Evolutionary conservation across 306 rosid genomes (phyloP).

Genomic region (Vachellia pachyceras): DNA sequence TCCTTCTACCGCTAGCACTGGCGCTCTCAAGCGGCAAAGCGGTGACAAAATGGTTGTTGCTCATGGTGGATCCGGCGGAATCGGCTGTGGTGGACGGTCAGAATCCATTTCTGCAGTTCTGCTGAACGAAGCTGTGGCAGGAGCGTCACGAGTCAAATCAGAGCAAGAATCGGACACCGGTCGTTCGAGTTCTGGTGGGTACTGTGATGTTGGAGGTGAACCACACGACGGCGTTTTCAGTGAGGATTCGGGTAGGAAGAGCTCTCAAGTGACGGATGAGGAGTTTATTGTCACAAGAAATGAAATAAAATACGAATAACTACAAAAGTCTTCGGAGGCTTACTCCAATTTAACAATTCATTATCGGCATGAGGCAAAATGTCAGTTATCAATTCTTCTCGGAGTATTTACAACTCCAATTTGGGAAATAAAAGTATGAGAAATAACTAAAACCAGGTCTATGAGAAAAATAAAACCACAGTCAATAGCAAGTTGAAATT

Average conservation of each 20-base stretch:
- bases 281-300: neutral
- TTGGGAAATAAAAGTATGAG: too few relatives aligned
- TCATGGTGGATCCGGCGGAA: constrained; percentile 28
- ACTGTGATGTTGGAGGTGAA: neutral
- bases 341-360: too few relatives aligned
- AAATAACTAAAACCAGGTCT: too few relatives aligned
- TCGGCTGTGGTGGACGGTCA: neutral
- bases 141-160: constrained; percentile 26
- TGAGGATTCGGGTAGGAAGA: constrained; percentile 26
- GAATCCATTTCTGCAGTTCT: neutral
- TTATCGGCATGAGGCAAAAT: too few relatives aligned
- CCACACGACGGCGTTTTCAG: constrained; percentile 35
- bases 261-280: constrained; percentile 21
- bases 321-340: too few relatives aligned
- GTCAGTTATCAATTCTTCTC: too few relatives aligned
- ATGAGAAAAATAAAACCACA: too few relatives aligned
- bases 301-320: too few relatives aligned
- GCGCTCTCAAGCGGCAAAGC: neutral
- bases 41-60: constrained; percentile 17
- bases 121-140: constrained; percentile 1
- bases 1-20: neutral
- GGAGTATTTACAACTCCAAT: too few relatives aligned
- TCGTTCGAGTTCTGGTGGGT: neutral
- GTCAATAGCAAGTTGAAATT: too few relatives aligned
- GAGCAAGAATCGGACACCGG: constrained; percentile 27